A percentile compares a stretch with the other conserved stretches of the same genome.
These are phyloP conservation scores for Citrus maxima DNA, from an alignment of 345 rosid species.

Conservation along the genomic window DNA sequence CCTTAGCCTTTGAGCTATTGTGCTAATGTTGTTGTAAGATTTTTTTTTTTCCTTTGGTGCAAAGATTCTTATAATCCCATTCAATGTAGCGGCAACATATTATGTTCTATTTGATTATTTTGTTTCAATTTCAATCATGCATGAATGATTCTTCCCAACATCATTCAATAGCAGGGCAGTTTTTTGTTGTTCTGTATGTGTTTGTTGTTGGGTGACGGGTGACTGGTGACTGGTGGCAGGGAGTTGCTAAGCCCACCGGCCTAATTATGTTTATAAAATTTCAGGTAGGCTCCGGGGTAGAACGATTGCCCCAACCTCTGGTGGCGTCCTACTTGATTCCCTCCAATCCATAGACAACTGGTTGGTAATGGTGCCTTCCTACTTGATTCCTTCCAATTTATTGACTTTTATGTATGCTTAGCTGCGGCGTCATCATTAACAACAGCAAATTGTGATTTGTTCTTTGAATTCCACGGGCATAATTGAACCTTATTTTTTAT, in stretches of 20 bases:
- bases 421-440: no score
- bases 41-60: not conserved
- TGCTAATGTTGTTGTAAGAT: constrained; percentile 10
- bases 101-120: constrained; percentile 1
- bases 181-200: no score
- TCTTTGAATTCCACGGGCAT: no score
- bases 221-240: not conserved
- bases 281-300: not conserved
- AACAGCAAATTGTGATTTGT: no score
- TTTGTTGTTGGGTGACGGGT: no score
- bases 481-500: no score
- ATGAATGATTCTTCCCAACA: not conserved
- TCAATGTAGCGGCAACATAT: constrained; percentile 2
- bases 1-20: constrained; percentile 29
- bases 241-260: not conserved
- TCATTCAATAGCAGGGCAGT: not conserved
- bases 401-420: no score
- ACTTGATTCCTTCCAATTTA: no score
- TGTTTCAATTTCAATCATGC: not conserved
- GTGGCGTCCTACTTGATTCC: no score
- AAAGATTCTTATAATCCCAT: not conserved
- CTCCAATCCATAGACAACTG: not conserved
- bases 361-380: not conserved
- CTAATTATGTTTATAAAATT: not conserved
- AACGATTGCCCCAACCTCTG: not conserved